Conservation (phyloP, 352 stramenopile species). For the Phytophthora idaei region DNA sequence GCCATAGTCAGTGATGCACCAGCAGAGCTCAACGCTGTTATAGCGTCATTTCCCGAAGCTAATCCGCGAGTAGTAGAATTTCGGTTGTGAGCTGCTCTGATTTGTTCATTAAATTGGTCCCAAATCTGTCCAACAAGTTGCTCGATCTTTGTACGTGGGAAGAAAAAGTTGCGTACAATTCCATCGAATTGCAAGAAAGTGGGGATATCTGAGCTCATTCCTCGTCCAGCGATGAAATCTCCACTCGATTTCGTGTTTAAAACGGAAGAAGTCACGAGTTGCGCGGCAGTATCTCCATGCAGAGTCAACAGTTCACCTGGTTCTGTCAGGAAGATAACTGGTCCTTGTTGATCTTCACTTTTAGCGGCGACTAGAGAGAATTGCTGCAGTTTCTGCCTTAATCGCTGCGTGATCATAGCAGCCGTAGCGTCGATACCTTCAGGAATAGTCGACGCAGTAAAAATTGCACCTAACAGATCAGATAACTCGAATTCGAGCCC, state of each 20-base stretch:
- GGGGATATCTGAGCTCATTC: conserved; percentile 41
- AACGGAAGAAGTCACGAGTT: conserved; percentile 6
- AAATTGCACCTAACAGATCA: conserved; percentile 41
- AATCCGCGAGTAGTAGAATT: conserved; percentile 10
- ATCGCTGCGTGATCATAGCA: conserved; percentile 23
- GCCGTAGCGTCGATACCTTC: conserved; percentile 26
- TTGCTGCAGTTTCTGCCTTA: conserved; percentile 33
- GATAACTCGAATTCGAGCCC: conserved; percentile 31
- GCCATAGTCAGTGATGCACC: conserved; percentile 31
- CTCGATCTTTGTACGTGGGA: conserved; percentile 49
- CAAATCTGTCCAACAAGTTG: conserved; percentile 59
- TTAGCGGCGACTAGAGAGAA: conserved; percentile 19
- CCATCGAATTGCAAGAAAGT: conserved; percentile 67
- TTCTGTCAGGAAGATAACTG: conserved; percentile 60
- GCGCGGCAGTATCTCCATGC: neutral
- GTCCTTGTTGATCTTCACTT: conserved; percentile 1
- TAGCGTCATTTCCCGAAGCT: conserved; percentile 2
- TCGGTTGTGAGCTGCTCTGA: conserved; percentile 42
- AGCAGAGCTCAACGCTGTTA: neutral
- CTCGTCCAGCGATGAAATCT: conserved; percentile 51
- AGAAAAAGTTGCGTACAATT: conserved; percentile 65
- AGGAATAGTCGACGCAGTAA: conserved; percentile 11
- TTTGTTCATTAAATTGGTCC: conserved; percentile 63
- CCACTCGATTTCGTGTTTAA: conserved; percentile 4
- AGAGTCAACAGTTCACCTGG: conserved; percentile 34